Evolutionary conservation across 495 filamentous ascomycete species (phyloP), one percentile per base, ranked within the genome.

Genomic region (Xylaria grammica): DNA sequence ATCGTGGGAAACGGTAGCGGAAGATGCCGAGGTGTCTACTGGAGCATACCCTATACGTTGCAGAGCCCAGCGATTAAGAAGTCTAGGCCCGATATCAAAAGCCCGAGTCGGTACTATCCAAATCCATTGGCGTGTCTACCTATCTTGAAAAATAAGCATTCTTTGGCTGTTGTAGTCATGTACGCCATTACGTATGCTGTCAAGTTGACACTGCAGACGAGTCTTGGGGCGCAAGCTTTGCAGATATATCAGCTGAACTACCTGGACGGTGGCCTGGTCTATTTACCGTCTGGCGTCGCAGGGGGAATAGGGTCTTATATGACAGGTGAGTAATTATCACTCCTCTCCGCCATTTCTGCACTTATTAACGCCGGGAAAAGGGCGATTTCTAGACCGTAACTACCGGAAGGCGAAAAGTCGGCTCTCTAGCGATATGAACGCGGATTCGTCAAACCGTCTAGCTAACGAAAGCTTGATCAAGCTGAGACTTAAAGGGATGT

Each of bases 1-100:
- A 71, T 84, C 7, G 81, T 85, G 1, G 82, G 80, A 3, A 81
- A 86, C 53, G 80, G 81, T 1, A 80, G 75, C 3, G 63, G 68
- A 72, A 42, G 77, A 75, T 42, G 68, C 78, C 3, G 66, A 76
- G 30, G 45, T 76, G 1, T 81, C 78, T 61, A 48, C 78, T 19
- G 32, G 84, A 40, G 66, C 74, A 13, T 75, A 83, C 46, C 84
- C 84, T 50, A 50, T 15, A 50, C 29, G 48, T 24, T 29, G 17
- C 48, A 50, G 13, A 50, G 48, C 48, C 48, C 1, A 1, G 15
- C 48, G 10, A 29, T 50, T 4, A 50, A 50, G 22, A 50, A 50
- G 48, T 50, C 48, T 50, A 27, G 48, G 24, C 4, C 17, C 22
- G 48, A 50, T 27, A 50, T 50, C 1, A 50, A 27, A 20, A 27